Evolutionary conservation across 1,139 yeast species (phyloP).

Genomic region (Yamadazyma diddensiae): DNA sequence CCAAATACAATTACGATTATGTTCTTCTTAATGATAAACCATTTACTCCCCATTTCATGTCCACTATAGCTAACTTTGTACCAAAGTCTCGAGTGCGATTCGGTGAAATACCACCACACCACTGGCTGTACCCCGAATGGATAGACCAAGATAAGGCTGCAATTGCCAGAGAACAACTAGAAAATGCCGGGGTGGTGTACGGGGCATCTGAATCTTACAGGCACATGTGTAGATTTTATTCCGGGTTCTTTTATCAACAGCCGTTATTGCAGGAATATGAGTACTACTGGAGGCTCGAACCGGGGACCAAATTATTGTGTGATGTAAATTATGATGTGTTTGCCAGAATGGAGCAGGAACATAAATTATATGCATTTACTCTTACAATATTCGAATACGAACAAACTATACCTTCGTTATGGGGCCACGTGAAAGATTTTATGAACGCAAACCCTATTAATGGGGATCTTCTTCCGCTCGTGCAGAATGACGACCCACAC

Average conservation of each 20-base stretch:
- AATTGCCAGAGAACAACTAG: constrained; percentile 10
- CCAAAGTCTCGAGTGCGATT: constrained; percentile 25
- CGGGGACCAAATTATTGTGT: constrained; percentile 28
- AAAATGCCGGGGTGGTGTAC: constrained; percentile 20
- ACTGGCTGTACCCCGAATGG: constrained; percentile 33
- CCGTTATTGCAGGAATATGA: constrained; percentile 27
- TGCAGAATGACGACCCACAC: constrained; percentile 19
- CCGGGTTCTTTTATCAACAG: constrained; percentile 35
- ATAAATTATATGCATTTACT: constrained; percentile 26
- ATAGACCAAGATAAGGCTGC: constrained; percentile 23
- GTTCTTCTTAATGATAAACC: constrained; percentile 35
- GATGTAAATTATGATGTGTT: constrained; percentile 31
- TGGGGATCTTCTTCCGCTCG: constrained; percentile 10
- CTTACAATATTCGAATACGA: constrained; percentile 31
- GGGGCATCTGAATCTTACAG: constrained; percentile 32
- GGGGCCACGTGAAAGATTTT: constrained; percentile 23
- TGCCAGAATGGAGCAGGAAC: constrained; percentile 19
- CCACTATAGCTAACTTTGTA: constrained; percentile 19
- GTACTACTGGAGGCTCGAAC: constrained; percentile 38
- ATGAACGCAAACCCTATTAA: constrained; percentile 2
- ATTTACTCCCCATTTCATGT: constrained; percentile 25
- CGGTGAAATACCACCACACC: constrained; percentile 26
- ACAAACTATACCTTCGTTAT: constrained; percentile 31
- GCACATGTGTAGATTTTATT: constrained; percentile 36
- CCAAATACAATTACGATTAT: constrained; percentile 40